A percentile compares a stretch with the other conserved stretches of the same genome.
Evolutionary conservation across 768 basidiomycete genomes (phyloP).

Genomic region (Inosperma sp.): DNA sequence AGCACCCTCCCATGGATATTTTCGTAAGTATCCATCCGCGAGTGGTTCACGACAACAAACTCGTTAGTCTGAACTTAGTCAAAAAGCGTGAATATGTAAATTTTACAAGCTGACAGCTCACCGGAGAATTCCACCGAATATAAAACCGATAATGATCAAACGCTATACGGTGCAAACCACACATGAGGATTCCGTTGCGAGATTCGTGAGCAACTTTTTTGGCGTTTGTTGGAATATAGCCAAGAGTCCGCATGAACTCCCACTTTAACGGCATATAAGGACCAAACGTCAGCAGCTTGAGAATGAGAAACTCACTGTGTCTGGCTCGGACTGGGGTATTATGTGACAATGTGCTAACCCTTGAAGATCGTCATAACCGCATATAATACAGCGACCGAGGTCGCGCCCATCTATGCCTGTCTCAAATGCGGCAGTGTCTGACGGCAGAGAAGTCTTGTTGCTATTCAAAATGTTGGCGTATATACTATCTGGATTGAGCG

Average conservation of each 20-base stretch:
- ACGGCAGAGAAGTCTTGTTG: neutral
- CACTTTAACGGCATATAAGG: neutral
- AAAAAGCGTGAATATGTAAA: neutral
- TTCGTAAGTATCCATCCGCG: neutral
- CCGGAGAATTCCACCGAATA: slow-evolving; percentile 6
- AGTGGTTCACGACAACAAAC: slow-evolving; percentile 7
- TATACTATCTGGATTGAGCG: neutral
- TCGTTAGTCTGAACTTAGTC: slow-evolving; percentile 6
- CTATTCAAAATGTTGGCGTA: neutral
- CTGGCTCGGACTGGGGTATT: neutral
- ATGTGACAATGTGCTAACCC: neutral
- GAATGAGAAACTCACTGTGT: slow-evolving; percentile 1
- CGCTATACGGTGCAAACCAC: neutral
- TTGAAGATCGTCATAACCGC: neutral
- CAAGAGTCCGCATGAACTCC: neutral
- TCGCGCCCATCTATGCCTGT: slow-evolving; percentile 3
- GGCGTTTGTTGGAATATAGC: slow-evolving; percentile 2
- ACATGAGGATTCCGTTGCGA: slow-evolving; percentile 8
- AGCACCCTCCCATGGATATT: slow-evolving; percentile 3
- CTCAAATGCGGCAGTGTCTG: slow-evolving; percentile 1
- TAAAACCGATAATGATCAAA: slow-evolving; percentile 1
- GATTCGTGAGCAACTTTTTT: slow-evolving; percentile 1
- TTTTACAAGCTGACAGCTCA: neutral
- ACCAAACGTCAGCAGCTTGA: neutral
- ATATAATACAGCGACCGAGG: neutral